Evolutionary conservation across 805 yeast species (phyloP).

Genomic region (Ogataea methylovora): DNA sequence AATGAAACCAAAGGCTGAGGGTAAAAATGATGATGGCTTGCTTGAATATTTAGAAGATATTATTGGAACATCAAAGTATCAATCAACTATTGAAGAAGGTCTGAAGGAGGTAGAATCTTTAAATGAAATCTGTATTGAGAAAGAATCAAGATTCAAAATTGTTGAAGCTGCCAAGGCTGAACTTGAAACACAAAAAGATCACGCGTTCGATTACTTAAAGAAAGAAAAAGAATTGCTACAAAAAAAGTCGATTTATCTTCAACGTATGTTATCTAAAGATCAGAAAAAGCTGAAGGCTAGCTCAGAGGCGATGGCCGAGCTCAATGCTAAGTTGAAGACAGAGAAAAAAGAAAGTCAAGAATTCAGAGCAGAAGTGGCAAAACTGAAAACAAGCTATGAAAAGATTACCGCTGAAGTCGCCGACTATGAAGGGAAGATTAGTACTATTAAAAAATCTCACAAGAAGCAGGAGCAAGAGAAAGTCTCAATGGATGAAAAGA

Average conservation of each 20-base stretch:
- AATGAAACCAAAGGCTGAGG: conserved; percentile 96
- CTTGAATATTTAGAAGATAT: conserved; percentile 94
- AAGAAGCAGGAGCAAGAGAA: conserved; percentile 45
- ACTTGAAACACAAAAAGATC: conserved; percentile 54
- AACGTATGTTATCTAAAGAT: conserved; percentile 37
- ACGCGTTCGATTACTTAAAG: conserved; percentile 58
- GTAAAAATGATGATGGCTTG: conserved; percentile 86
- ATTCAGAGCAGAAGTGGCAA: conserved; percentile 29
- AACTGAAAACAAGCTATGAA: conserved; percentile 23
- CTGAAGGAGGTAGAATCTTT: conserved; percentile 57
- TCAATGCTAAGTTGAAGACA: conserved; percentile 32
- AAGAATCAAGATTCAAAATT: conserved; percentile 68
- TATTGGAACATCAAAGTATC: conserved; percentile 87
- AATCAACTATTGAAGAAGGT: conserved; percentile 63
- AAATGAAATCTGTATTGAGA: conserved; percentile 75
- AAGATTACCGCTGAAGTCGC: conserved; percentile 15
- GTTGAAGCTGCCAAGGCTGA: conserved; percentile 68
- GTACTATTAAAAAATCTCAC: conserved; percentile 27
- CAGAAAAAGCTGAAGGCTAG: conserved; percentile 32
- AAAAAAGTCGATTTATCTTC: conserved; percentile 49
- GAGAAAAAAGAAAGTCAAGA: conserved; percentile 37
- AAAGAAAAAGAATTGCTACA: conserved; percentile 55
- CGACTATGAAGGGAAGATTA: conserved; percentile 16
- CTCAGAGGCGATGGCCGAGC: conserved; percentile 27
- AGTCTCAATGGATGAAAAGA: conserved; percentile 70